Base-by-base conservation (phyloP, 768 basidiomycete species). In the Kwoniella newhampshirensis region DNA sequence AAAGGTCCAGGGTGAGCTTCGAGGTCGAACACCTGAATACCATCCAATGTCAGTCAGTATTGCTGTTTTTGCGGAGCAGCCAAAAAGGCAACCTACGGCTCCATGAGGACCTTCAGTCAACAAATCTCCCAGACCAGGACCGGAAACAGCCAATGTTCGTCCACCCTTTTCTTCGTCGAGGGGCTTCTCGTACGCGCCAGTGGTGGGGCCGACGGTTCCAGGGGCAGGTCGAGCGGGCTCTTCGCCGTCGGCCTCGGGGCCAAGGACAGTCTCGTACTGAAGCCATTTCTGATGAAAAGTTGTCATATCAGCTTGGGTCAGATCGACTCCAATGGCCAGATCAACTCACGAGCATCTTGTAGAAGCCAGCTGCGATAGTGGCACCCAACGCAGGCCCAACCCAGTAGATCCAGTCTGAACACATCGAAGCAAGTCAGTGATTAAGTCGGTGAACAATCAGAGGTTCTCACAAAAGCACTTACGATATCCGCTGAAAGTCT, bases 231-330 rank as follows among this genome's bases (percentile, higher is more conserved):
- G 39, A 4, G 26, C 12, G 2, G 49, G 49, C 9, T 47, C 46
- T 15, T 65, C 60, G 12, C 28, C 56, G 13, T 67, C 62, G 1
- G 50, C 51, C 57, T 75, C 74, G 2, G 74, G 74, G 1, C 73
- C 75, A 18, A 76, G 66, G 2, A 76, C 75, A 45, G 75, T 74
- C 57, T 74, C 73, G 57, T 74, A 76, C 59, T 76, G 73, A 9
- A 76, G 63, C 52, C 59, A 70, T 67, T 70, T 72, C 57, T 66
- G 11, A 39, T 17, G 9, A n/a, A 9, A 40, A 27, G 40, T 12
- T 6, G n/a, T 50, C 2, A 23, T 20, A 21, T 23, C n/a, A 15
- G 20, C 30, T n/a, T 8, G 20, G 37, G 7, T 21, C 18, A 43
- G 25, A 9, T 1, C n/a, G n/a, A n/a, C n/a, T n/a, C 40, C 40